A percentile compares a stretch with the other conserved stretches of the same genome.
Evolutionary conservation across 805 yeast species (phyloP).

Genomic region (Cyberlindnera maclurae): DNA sequence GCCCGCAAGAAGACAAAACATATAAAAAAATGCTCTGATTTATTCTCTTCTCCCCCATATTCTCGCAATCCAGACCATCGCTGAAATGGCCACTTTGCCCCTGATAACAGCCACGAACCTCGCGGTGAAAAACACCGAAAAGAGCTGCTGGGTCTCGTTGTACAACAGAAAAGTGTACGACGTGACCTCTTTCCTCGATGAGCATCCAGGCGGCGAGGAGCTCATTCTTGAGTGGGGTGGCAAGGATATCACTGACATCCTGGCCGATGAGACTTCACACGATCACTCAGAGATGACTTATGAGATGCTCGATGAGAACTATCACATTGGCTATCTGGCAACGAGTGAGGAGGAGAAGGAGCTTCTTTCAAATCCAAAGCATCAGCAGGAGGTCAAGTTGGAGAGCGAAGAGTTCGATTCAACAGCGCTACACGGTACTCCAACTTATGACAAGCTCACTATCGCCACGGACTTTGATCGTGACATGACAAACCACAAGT

Average conservation of each 20-base stretch:
- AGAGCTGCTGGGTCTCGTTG: slow-evolving; percentile 76
- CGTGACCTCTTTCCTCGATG: slow-evolving; percentile 53
- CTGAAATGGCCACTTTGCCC: slow-evolving; percentile 44
- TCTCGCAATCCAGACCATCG: too few relatives aligned
- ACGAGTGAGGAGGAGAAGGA: slow-evolving; percentile 71
- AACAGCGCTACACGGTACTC: slow-evolving; percentile 55
- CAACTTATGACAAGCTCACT: slow-evolving; percentile 64
- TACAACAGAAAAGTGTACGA: slow-evolving; percentile 77
- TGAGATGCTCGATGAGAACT: slow-evolving; percentile 76
- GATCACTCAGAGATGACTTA: slow-evolving; percentile 81
- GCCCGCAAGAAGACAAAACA: too few relatives aligned
- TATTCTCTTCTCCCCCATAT: too few relatives aligned
- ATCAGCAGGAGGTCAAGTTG: slow-evolving; percentile 50
- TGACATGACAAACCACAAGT: slow-evolving; percentile 74
- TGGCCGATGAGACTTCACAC: slow-evolving; percentile 68
- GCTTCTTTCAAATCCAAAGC: slow-evolving; percentile 52
- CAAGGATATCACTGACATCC: slow-evolving; percentile 71
- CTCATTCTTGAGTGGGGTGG: slow-evolving; percentile 76
- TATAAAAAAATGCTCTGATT: too few relatives aligned
- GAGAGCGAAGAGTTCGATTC: slow-evolving; percentile 39
- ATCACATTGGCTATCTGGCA: slow-evolving; percentile 77
- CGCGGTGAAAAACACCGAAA: slow-evolving; percentile 38
- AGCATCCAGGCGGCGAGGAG: slow-evolving; percentile 79
- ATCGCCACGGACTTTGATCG: slow-evolving; percentile 70
- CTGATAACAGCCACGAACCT: slow-evolving; percentile 50